Percentiles rank a stretch among this genome's conserved stretches.
Conservation (phyloP, 768 basidiomycete genomes). For the Mycena haematopus region DNA sequence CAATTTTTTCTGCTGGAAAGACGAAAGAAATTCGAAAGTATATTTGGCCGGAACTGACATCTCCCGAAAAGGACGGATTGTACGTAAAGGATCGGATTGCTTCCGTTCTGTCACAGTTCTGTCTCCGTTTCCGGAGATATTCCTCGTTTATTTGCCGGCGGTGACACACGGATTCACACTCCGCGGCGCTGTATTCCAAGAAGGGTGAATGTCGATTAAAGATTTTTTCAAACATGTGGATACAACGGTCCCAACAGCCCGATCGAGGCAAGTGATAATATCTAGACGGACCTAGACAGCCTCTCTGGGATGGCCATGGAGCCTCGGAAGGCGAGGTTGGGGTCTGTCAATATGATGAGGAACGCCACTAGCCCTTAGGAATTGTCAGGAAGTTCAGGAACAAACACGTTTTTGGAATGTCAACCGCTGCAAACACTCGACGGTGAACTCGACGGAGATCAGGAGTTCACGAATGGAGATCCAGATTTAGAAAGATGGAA, state of each 20-base stretch:
- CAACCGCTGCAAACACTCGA: conserved; percentile 12
- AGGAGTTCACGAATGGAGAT: too few relatives aligned
- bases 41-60: conserved; percentile 10
- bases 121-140: conserved; percentile 23
- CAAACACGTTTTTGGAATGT: conserved; percentile 14
- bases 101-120: conserved; percentile 12
- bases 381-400: conserved; percentile 23
- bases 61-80: conserved; percentile 20
- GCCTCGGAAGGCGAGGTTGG: conserved; percentile 8
- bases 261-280: conserved; percentile 11
- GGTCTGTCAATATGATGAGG: not conserved
- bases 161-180: conserved; percentile 9
- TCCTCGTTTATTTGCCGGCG: conserved; percentile 15
- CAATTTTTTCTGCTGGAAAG: conserved; percentile 24
- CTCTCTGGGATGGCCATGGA: conserved; percentile 5
- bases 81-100: conserved; percentile 13
- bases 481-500: too few relatives aligned
- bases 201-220: not conserved
- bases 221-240: conserved; percentile 12
- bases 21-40: conserved; percentile 19
- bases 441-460: conserved; percentile 10
- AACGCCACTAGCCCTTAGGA: conserved; percentile 29
- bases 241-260: not conserved
- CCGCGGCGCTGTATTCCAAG: conserved; percentile 13
- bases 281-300: not conserved